Base-by-base conservation (phyloP, 106 monocot genomes). In the Allium sativum region DNA sequence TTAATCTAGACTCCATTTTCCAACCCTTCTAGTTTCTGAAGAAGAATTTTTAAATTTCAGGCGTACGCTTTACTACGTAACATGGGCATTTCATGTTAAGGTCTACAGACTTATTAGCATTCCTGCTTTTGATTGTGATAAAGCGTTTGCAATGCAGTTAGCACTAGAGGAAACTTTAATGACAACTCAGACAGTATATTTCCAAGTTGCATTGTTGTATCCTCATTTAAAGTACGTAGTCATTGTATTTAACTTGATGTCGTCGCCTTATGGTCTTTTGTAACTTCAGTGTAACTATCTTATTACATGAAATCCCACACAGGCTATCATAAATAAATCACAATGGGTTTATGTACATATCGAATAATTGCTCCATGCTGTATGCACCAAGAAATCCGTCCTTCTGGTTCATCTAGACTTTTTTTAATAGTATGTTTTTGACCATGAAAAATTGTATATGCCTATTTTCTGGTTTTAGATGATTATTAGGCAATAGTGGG, bases 1-100 rank as follows among this genome's bases (percentile, higher is more conserved):
- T 20, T 45, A 19, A 45, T 62, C 45, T 62, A 46, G 44, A 12
- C 45, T 6, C 21, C 16, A 44, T 2, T 7, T 2, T 18, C 18
- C 8, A 8, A 6, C 44, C 10, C 17, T 50, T 13, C 10, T 31
- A 48, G 12, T 64, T 45, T 45, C 12, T 17, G 42, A 58, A 6
- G 7, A 6, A 61, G 0, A 61, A 21, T 62, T 10, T 62, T 65
- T 77, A 16, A 51, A 45, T 65, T 77, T n/a, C 84, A 98, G 98
- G 98, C 18, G 82, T 98, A 44, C 90, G 88, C 13, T 98, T 98
- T 68, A 78, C 88, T 44, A 80, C 80, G 21, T 98, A 91, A 72
- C 91, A 98, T 79, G 98, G 98, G 7, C 87, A 98, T 66, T 91
- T 92, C 72, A 98, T 98, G 91, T 69, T 98, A 56, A 82, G 98